A percentile compares a stretch with the other conserved stretches of the same genome.
phyloP scores from a whole-genome alignment of 495 filamentous ascomycete genomes.

The Penicillium atrosanguineum region DNA sequence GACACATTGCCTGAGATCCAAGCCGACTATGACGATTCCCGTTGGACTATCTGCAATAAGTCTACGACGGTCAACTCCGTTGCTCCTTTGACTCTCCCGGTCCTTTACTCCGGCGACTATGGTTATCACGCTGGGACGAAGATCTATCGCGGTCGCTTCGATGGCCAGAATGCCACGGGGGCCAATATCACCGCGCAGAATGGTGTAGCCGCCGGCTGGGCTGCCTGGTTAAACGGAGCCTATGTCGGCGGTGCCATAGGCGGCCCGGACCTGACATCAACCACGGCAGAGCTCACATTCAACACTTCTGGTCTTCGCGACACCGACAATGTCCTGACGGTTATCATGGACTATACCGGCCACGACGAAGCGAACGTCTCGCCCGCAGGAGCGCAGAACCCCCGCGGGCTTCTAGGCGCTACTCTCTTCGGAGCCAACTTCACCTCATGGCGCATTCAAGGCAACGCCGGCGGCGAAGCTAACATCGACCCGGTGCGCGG shows the following conservation, averaged over 20 bases:
- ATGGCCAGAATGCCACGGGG: conserved; percentile 48
- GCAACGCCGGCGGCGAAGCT: conserved; percentile 68
- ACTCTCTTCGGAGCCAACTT: conserved; percentile 41
- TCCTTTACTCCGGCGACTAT: conserved; percentile 63
- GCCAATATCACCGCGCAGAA: conserved; percentile 59
- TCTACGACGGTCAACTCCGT: conserved; percentile 55
- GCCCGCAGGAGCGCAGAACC: conserved; percentile 58
- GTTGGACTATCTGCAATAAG: conserved; percentile 58
- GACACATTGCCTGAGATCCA: conserved; percentile 67
- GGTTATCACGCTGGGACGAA: conserved; percentile 66
- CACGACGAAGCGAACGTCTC: conserved; percentile 61
- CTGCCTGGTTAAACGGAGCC: conserved; percentile 52
- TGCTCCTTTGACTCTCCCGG: conserved; percentile 53
- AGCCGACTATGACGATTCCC: conserved; percentile 58
- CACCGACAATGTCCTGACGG: conserved; percentile 56
- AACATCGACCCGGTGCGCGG: conserved; percentile 63
- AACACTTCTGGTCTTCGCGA: conserved; percentile 45
- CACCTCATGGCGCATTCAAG: conserved; percentile 69
- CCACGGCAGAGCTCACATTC: conserved; percentile 18
- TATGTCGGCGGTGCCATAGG: conserved; percentile 57
- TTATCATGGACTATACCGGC: conserved; percentile 69
- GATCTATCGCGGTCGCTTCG: conserved; percentile 69
- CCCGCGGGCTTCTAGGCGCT: conserved; percentile 66
- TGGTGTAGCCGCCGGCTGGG: conserved; percentile 56
- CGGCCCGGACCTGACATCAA: conserved; percentile 34